Conservation (phyloP, 371 early-diverging fungal species). For the Mortierella sp. region DNA sequence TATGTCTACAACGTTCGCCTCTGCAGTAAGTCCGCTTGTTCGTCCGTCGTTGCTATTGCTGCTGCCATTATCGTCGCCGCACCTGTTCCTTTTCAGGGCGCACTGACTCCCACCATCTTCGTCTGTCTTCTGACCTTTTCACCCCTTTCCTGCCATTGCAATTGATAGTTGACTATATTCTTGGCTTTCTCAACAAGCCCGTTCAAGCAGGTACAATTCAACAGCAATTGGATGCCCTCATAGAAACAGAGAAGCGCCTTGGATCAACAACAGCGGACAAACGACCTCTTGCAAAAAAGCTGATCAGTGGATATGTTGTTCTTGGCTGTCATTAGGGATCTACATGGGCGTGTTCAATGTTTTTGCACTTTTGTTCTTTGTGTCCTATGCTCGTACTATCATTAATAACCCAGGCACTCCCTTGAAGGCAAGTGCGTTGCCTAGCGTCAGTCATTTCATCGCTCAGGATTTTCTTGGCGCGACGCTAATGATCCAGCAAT, state of each 20-base stretch:
- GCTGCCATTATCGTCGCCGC: neutral
- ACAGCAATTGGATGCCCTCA: neutral
- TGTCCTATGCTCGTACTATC: slow-evolving; percentile 44
- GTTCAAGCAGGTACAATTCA: slow-evolving; percentile 34
- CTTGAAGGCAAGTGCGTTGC: slow-evolving; percentile 28
- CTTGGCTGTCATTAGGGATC: slow-evolving; percentile 16
- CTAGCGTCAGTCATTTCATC: neutral
- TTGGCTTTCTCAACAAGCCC: slow-evolving; percentile 12
- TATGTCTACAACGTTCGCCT: slow-evolving; percentile 59
- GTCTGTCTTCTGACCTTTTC: slow-evolving; percentile 2
- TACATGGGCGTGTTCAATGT: slow-evolving; percentile 30
- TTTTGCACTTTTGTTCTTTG: slow-evolving; percentile 27
- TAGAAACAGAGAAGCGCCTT: neutral
- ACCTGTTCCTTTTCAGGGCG: neutral
- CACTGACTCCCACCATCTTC: neutral
- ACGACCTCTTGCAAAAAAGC: neutral
- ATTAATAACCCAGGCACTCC: slow-evolving; percentile 42
- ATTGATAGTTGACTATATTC: slow-evolving; percentile 28
- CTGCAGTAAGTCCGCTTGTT: slow-evolving; percentile 48
- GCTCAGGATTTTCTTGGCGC: neutral
- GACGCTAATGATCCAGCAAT: neutral
- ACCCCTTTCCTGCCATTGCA: neutral
- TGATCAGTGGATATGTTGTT: neutral
- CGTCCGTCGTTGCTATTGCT: neutral
- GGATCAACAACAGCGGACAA: neutral